Evolutionary conservation across 768 basidiomycete genomes (phyloP), one percentile per base, ranked within the genome.

Genomic region (Amanita pallidorosea): DNA sequence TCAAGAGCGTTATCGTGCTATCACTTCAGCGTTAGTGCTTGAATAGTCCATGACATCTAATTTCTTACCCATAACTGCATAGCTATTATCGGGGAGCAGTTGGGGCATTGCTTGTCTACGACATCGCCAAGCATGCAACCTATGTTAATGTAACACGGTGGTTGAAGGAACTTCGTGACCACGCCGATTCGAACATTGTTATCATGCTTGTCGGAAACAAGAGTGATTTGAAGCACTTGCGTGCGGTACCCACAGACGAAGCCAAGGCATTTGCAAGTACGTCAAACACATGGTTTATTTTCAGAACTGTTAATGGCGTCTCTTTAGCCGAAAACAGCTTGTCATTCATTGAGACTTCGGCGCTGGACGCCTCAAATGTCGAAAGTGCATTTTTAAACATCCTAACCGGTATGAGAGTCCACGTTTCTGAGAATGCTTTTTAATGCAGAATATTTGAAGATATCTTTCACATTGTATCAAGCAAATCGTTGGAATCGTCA

Each of bases 281-380:
- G 81, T 77, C 43, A 9, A n/a, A 18, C 45, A 37, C 18, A 23
- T 9, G n/a, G 23, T n/a, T 44, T 36, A 9, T 37, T 29, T 22
- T 43, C 8, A 6, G 18, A 5, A 17, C 5, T 12, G 36, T 17
- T 49, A 22, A 13, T 13, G 5, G 3, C 6, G 3, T 8, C 47
- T 48, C 51, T 29, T 20, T 60, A 91, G 91, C 87, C 59, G 92
- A 95, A 71, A 92, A 94, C 61, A 83, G 83, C 18, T 68, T 97
- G 58, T 89, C 86, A 50, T 95, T 95, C 76, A 95, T 99, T 57
- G 95, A 99, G 76, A 99, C 95, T 54, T 99, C 95, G 62, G 95
- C 95, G 71, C 83, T 98, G 79, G 96, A 99, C 81, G 91, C 95
- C 60, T 94, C 92, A 46, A 96, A 97, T 71, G 94, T 99, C 69